phyloP scores from a whole-genome alignment of 202 grass and related monocot species.

The Carex sylvatica region DNA sequence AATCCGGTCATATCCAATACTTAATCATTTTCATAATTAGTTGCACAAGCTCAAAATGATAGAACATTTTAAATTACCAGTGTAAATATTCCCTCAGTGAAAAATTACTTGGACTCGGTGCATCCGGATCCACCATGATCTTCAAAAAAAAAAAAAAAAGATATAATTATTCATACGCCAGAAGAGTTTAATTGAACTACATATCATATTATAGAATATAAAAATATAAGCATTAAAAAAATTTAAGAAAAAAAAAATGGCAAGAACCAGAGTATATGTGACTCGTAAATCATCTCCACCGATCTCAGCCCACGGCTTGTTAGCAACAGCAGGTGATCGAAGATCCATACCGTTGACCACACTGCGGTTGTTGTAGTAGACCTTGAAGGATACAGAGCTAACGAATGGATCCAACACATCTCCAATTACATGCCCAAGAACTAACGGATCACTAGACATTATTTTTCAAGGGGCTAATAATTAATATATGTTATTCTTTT shows the following conservation, averaged over 20 bases:
- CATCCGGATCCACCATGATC: conserved; percentile 92
- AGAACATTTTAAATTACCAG: conserved; percentile 49
- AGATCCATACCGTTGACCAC: conserved; percentile 62
- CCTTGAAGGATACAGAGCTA: conserved; percentile 32
- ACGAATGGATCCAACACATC: conserved; percentile 70
- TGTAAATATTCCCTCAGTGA: conserved; percentile 80
- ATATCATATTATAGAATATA: neutral
- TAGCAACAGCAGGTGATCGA: conserved; percentile 27
- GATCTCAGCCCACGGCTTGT: conserved; percentile 46
- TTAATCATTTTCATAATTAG: neutral
- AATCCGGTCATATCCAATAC: neutral
- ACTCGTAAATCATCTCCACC: conserved; percentile 53
- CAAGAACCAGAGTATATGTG: conserved; percentile 55
- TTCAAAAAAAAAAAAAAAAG: conserved; percentile 10
- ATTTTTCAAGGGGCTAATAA: neutral
- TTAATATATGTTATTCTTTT: neutral
- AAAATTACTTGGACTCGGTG: conserved; percentile 79
- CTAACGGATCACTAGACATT: conserved; percentile 62
- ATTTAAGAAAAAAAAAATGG: neutral
- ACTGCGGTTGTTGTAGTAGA: conserved; percentile 37
- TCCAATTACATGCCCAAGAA: conserved; percentile 43
- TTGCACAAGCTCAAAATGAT: neutral
- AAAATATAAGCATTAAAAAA: neutral
- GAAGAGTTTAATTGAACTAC: neutral
- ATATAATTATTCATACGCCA: neutral